These are phyloP conservation scores for Colletotrichum sublineola DNA, from an alignment of 2,329 filamentous ascomycete genomes.

Conservation along the genomic window DNA sequence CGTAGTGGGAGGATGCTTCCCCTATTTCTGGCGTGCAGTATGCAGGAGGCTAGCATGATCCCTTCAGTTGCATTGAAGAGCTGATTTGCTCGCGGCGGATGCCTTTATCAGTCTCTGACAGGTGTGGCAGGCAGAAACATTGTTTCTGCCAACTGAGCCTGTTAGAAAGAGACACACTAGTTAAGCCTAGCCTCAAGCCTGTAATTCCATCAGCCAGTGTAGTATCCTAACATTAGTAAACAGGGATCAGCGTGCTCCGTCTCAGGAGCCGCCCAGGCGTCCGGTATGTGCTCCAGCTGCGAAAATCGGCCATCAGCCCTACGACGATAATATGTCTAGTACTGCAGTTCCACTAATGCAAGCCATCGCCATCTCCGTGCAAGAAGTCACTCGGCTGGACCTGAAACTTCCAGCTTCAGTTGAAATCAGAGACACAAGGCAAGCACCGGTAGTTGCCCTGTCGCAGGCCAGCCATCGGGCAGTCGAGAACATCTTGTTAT, in stretches of 20 bases:
- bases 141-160: constrained; percentile 15
- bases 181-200: rapidly evolving
- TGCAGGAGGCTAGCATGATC: constrained; percentile 35
- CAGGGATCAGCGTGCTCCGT: neutral
- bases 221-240: neutral
- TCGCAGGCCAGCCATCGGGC: constrained; percentile 35
- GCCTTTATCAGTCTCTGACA: constrained; percentile 21
- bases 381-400: constrained; percentile 5
- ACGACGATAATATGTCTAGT: constrained; percentile 14
- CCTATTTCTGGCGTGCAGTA: constrained; percentile 35
- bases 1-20: constrained; percentile 32
- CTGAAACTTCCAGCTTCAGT: constrained; percentile 39
- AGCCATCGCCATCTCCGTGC: constrained; percentile 24
- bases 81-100: constrained; percentile 38
- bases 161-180: constrained; percentile 16
- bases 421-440: constrained; percentile 14
- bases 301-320: constrained; percentile 33
- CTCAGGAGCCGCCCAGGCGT: constrained; percentile 25
- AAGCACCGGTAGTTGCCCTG: constrained; percentile 19
- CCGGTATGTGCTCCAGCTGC: neutral
- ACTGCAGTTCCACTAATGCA: constrained; percentile 31
- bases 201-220: neutral
- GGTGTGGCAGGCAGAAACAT: constrained; percentile 29
- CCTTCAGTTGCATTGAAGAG: constrained; percentile 9
- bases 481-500: constrained; percentile 16